A percentile compares a stretch with the other conserved stretches of the same genome.
Evolutionary conservation across 306 rosid genomes (phyloP).

Genomic region (Cucumis hystrix): DNA sequence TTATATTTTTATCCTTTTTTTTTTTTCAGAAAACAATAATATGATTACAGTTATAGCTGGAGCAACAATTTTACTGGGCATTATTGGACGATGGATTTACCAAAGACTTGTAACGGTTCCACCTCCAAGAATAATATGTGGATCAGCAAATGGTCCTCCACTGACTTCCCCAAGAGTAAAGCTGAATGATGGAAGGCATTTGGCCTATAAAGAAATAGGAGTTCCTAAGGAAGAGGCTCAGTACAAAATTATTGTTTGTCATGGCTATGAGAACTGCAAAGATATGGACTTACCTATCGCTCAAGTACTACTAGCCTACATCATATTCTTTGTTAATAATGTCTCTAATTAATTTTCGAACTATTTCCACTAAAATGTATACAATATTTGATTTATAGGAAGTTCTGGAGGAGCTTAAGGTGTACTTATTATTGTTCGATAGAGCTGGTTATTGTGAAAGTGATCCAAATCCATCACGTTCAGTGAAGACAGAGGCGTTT

Average conservation of each 20-base stretch:
- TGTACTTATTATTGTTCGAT: constrained; percentile 56
- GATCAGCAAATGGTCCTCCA: constrained; percentile 48
- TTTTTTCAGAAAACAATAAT: not conserved
- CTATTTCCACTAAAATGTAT: not conserved
- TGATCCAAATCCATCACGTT: constrained; percentile 62
- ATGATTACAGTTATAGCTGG: not conserved
- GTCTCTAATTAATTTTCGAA: not conserved
- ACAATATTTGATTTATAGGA: constrained; percentile 27
- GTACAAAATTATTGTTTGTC: constrained; percentile 49
- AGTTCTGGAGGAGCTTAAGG: constrained; percentile 35
- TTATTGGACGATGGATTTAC: constrained; percentile 32
- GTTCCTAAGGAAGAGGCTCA: constrained; percentile 51
- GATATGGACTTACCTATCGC: constrained; percentile 28
- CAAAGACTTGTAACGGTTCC: constrained; percentile 36
- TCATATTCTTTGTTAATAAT: not conserved
- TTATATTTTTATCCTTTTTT: no score
- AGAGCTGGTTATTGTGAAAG: constrained; percentile 90
- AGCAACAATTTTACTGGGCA: constrained; percentile 25
- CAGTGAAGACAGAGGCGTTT: constrained; percentile 75
- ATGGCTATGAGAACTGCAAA: constrained; percentile 47
- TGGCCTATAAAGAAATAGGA: constrained; percentile 69
- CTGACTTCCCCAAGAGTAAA: constrained; percentile 48
- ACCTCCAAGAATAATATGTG: constrained; percentile 36
- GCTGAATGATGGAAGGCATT: constrained; percentile 62
- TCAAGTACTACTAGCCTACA: constrained; percentile 24